Conservation (phyloP, 208 protist species). For the Trypanosoma congolense region DNA sequence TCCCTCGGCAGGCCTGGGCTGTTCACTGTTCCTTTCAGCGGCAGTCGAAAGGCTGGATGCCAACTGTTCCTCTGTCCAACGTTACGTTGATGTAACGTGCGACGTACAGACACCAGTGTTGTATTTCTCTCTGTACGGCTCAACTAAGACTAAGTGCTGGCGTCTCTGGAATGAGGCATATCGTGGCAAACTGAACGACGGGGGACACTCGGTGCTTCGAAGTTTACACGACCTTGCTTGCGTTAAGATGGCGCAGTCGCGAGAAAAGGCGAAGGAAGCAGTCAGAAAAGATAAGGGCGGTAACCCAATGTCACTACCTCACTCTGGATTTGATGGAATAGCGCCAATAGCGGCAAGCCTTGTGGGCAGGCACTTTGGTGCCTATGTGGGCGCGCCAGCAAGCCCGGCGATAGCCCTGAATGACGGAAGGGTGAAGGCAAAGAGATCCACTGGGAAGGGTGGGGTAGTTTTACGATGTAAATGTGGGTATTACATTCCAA, state of each 20-base stretch:
- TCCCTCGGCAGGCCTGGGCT: background rate
- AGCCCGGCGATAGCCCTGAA: background rate
- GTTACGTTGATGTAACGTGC: slow-evolving; percentile 74
- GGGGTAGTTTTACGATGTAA: slow-evolving; percentile 64
- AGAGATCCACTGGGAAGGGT: background rate
- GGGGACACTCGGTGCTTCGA: slow-evolving; percentile 44
- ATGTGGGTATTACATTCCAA: slow-evolving; percentile 65
- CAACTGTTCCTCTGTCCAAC: slow-evolving; percentile 48
- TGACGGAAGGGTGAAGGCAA: slow-evolving; percentile 4
- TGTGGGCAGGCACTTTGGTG: slow-evolving; percentile 11
- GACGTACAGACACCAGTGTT: slow-evolving; percentile 68
- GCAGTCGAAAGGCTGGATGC: slow-evolving; percentile 43
- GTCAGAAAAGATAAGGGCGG: background rate
- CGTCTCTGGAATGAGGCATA: slow-evolving; percentile 65
- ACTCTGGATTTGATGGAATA: slow-evolving; percentile 8
- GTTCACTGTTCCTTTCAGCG: slow-evolving; percentile 56
- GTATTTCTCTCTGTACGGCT: slow-evolving; percentile 50
- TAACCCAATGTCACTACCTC: slow-evolving; percentile 4
- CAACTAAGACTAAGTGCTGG: slow-evolving; percentile 23
- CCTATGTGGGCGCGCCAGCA: slow-evolving; percentile 5
- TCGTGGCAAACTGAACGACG: slow-evolving; percentile 46
- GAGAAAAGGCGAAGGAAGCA: background rate
- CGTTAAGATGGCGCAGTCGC: slow-evolving; percentile 34
- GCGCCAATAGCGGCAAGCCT: slow-evolving; percentile 2
- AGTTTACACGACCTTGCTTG: slow-evolving; percentile 53